Evolutionary conservation across 2,329 filamentous ascomycete species (phyloP).

Genomic region (Aspergillus pseudoglaucus): DNA sequence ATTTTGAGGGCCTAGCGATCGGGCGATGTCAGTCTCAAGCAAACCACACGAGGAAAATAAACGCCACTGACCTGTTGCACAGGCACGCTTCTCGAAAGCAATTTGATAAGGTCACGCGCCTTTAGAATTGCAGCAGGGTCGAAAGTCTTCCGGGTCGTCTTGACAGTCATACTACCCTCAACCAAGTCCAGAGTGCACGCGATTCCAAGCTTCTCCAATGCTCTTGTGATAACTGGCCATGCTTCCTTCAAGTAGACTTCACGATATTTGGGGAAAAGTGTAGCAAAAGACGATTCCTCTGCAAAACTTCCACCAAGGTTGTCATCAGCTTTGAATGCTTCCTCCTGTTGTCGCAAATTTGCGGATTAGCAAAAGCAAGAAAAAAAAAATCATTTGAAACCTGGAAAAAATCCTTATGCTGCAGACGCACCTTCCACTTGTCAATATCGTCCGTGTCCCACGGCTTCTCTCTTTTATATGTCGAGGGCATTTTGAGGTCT

Average conservation of each 20-base stretch:
- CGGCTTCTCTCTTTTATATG: conserved; percentile 80
- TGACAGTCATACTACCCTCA: conserved; percentile 93
- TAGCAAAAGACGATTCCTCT: conserved; percentile 83
- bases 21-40: not conserved
- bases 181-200: conserved; percentile 90
- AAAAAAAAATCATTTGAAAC: not conserved
- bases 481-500: conserved; percentile 65
- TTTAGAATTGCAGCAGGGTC: conserved; percentile 92
- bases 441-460: conserved; percentile 97
- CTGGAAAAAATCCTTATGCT: not conserved
- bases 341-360: conserved; percentile 47
- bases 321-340: conserved; percentile 77
- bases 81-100: conserved; percentile 84
- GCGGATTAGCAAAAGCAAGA: conserved; percentile 3
- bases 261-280: conserved; percentile 89
- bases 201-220: conserved; percentile 80
- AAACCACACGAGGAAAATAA: conserved; percentile 1
- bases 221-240: conserved; percentile 84
- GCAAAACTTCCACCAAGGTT: conserved; percentile 79
- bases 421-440: conserved; percentile 71
- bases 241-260: conserved; percentile 88
- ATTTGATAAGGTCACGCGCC: conserved; percentile 86
- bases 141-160: conserved; percentile 84
- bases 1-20: conserved; percentile 68
- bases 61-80: conserved; percentile 59